Conservation (phyloP, 768 basidiomycete genomes). For the Podaxis sp. region DNA sequence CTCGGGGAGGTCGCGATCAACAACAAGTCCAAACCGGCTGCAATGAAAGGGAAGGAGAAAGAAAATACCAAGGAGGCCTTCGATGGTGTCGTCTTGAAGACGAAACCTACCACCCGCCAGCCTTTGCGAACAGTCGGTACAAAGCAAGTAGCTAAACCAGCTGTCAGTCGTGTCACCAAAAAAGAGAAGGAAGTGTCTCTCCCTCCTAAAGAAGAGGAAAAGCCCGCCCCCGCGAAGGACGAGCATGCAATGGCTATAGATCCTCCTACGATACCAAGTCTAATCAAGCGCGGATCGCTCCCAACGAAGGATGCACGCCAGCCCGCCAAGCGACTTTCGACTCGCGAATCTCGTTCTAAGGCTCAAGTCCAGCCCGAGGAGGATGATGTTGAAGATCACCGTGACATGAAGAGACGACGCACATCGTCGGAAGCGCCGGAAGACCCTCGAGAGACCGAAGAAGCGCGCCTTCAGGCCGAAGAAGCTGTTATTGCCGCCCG, state of each 20-base stretch:
- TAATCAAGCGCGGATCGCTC: conserved; percentile 39
- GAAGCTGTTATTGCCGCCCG: conserved; percentile 45
- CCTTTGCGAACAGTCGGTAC: conserved; percentile 55
- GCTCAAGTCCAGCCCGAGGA: conserved; percentile 23
- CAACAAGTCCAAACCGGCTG: conserved; percentile 47
- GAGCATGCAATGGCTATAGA: conserved; percentile 61
- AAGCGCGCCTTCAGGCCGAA: conserved; percentile 39
- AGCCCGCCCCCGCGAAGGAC: conserved; percentile 26
- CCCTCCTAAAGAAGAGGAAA: conserved; percentile 29
- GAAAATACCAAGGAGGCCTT: conserved; percentile 51
- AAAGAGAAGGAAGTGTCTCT: conserved; percentile 22
- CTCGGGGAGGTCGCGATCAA: conserved; percentile 67
- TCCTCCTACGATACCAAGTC: conserved; percentile 38
- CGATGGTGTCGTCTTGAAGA: conserved; percentile 64
- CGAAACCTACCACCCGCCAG: conserved; percentile 47
- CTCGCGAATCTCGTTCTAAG: conserved; percentile 1
- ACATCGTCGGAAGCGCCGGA: conserved; percentile 66
- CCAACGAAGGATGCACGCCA: conserved; percentile 28
- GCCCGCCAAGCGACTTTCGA: not conserved
- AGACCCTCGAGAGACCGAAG: conserved; percentile 37
- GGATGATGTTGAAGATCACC: conserved; percentile 55
- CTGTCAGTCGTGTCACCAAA: conserved; percentile 22
- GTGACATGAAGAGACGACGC: conserved; percentile 71
- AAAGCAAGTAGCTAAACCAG: conserved; percentile 36
- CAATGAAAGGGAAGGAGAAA: conserved; percentile 59